These are phyloP conservation scores for Lithocarpus polystachyus DNA, from an alignment of 306 rosid species.

Conservation along the genomic window DNA sequence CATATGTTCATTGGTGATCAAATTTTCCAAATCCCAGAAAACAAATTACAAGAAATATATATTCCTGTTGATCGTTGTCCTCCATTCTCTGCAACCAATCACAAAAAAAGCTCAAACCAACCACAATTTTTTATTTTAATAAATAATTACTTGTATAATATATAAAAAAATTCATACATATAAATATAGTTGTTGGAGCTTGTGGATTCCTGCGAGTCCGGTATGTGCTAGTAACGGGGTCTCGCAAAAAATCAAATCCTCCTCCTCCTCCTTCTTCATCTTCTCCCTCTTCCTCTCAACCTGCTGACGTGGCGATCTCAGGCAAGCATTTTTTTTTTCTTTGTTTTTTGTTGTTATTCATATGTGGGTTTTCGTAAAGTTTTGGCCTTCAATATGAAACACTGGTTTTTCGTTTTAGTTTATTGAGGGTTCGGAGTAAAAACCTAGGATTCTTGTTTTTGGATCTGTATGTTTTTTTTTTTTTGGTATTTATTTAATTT, in stretches of 20 bases:
- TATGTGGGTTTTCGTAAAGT: neutral
- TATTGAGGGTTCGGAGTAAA: neutral
- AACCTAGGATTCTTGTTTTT: neutral
- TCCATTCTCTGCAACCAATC: neutral
- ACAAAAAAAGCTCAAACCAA: neutral
- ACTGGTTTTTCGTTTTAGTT: neutral
- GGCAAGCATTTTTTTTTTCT: constrained; percentile 26
- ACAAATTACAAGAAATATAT: neutral
- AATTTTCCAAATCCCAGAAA: neutral
- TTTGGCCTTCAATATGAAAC: neutral
- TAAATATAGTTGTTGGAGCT: neutral
- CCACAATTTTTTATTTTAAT: neutral
- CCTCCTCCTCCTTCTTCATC: constrained; percentile 10
- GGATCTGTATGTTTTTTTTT: neutral
- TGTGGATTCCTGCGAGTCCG: constrained; percentile 19
- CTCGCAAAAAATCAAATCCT: constrained; percentile 12
- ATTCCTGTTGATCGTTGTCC: neutral
- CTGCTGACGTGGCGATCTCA: constrained; percentile 26
- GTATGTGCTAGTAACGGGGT: constrained; percentile 27
- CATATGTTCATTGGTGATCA: no score
- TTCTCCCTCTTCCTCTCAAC: constrained; percentile 21
- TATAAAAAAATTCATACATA: neutral
- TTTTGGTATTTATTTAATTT: neutral
- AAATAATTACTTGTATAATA: no score
- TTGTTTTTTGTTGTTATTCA: neutral